Evolutionary conservation across 140 eudicot genomes (phyloP).

Genomic region (Cichorium intybus): DNA sequence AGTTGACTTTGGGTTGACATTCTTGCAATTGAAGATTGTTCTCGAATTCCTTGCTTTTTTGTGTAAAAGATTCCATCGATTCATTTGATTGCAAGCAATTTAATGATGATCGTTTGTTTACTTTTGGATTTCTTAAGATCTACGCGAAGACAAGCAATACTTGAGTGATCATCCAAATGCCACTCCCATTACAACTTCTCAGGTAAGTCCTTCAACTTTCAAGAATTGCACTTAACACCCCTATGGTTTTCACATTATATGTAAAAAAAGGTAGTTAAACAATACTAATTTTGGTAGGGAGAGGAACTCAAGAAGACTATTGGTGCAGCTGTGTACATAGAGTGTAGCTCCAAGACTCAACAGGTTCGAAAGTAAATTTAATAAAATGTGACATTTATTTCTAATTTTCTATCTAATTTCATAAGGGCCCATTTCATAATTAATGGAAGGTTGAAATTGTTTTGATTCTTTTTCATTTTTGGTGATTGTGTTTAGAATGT

Average conservation of each 20-base stretch:
- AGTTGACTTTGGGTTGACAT: too few relatives aligned
- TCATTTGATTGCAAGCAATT: background rate
- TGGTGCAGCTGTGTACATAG: constrained; percentile 77
- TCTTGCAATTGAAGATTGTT: too few relatives aligned
- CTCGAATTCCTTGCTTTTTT: too few relatives aligned
- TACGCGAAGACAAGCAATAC: constrained; percentile 71
- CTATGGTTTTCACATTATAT: background rate
- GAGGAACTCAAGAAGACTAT: constrained; percentile 72
- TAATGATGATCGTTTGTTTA: background rate
- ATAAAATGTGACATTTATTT: background rate
- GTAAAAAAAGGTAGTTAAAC: background rate
- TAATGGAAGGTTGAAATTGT: background rate
- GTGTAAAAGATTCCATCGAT: background rate
- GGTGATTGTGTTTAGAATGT: constrained; percentile 45
- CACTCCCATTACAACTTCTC: constrained; percentile 66
- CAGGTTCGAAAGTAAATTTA: constrained; percentile 38
- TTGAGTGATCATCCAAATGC: constrained; percentile 77
- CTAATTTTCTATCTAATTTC: background rate
- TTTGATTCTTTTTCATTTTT: background rate
- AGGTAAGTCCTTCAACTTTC: constrained; percentile 32
- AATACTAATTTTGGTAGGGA: constrained; percentile 41
- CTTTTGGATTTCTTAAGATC: constrained; percentile 30
- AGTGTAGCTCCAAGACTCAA: constrained; percentile 84
- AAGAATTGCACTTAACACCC: constrained; percentile 9
- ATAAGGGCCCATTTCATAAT: too few relatives aligned